These are phyloP conservation scores for Mycena pura DNA, from an alignment of 768 basidiomycete genomes.

Conservation along the genomic window DNA sequence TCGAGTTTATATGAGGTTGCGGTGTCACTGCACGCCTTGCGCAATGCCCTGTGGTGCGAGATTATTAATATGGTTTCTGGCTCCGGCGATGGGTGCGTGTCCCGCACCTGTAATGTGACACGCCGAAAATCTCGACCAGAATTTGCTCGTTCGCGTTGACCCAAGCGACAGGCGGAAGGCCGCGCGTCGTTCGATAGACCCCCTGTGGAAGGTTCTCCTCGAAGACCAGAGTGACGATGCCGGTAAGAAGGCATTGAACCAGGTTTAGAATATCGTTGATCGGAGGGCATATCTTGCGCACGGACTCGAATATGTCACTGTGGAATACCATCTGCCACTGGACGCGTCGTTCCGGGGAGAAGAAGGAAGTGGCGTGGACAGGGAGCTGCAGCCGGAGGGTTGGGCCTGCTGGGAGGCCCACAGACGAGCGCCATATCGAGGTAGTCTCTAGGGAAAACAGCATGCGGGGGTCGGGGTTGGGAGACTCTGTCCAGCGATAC, in stretches of 20 bases:
- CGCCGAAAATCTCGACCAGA: slow-evolving; percentile 78
- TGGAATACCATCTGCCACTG: slow-evolving; percentile 94
- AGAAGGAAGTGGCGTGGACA: slow-evolving; percentile 82
- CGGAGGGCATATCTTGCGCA: slow-evolving; percentile 70
- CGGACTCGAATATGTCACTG: slow-evolving; percentile 74
- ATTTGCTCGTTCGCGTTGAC: slow-evolving; percentile 70
- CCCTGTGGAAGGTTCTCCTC: slow-evolving; percentile 79
- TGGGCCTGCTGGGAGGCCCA: slow-evolving; percentile 79
- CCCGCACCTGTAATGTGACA: slow-evolving; percentile 60
- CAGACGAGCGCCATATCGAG: slow-evolving; percentile 78
- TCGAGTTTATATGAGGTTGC: slow-evolving; percentile 79
- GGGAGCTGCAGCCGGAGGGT: slow-evolving; percentile 76
- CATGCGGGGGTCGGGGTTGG: slow-evolving; percentile 68
- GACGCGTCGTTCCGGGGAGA: slow-evolving; percentile 81
- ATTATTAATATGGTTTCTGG: not conserved
- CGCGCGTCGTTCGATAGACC: slow-evolving; percentile 76
- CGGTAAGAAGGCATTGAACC: slow-evolving; percentile 76
- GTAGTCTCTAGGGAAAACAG: slow-evolving; percentile 82
- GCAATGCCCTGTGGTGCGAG: slow-evolving; percentile 48
- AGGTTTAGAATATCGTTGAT: slow-evolving; percentile 74
- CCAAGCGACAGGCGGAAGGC: slow-evolving; percentile 80
- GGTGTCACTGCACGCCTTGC: slow-evolving; percentile 75
- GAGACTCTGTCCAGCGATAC: slow-evolving; percentile 72
- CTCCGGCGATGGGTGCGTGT: not conserved
- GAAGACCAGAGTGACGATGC: slow-evolving; percentile 72